Evolutionary conservation across 2,329 filamentous ascomycete genomes (phyloP), one percentile per base, ranked within the genome.

Genomic region (Raffaelea ambrosiae): DNA sequence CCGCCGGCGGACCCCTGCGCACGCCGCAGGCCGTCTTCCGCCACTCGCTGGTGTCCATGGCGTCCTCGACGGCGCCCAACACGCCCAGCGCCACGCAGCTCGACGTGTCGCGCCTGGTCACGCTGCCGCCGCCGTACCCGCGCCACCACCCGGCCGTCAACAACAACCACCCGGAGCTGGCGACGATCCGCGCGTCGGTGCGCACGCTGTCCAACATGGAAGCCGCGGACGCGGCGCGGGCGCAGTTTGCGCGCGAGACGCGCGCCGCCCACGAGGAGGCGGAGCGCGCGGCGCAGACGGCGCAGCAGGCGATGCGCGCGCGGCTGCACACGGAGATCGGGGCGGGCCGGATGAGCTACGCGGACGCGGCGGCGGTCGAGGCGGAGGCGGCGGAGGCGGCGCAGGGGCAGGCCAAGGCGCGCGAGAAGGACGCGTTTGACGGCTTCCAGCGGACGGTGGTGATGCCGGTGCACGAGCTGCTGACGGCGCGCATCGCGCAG

Each of bases 91-190:
- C 26, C 31, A 66, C 74, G 57, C 80, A 80, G 49, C 68, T 97
- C 3, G 91, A 98, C 59, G 85, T 97, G 22, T 97, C 93, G 3
- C 79, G 93, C 23, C 78, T 98, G 2, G 86, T 98, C 4, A 96
- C 93, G 0, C 73, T 98, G 26, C 93, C 93, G 9, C 93, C 93
- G 1, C 87, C 93, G 2, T 97, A 95, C 62, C 93, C 93, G 2
- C 83, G 91, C 8, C 91, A 97, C 59, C 86, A 97, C 58, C 93
- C 93, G 9, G 93, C 93, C 1, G 87, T 97, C 16, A 96, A 95
- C 63, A 98, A 97, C 60, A 94, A 81, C 56, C 93, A 98, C 60
- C 93, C 93, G 0, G 85, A 94, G 54, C 75, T 98, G n/a, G 77
- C 84, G 0, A 75, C 81, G 2, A 90, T 87, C 42, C 82, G 93